Conservation (phyloP, 2,329 filamentous ascomycete species). For the Polytolypa hystricis region DNA sequence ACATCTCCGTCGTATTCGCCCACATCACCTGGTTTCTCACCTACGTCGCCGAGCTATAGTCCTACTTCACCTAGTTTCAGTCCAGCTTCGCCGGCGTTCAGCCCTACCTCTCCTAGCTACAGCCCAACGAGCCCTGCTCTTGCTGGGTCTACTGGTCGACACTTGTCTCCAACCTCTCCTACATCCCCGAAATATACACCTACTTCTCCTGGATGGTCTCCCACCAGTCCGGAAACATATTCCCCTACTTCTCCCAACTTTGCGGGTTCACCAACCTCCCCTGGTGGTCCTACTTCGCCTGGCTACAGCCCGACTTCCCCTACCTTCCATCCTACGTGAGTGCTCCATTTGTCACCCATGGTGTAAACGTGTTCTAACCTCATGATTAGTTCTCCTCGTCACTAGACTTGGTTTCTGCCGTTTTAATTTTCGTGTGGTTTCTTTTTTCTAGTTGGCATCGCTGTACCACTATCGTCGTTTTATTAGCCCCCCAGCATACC, state of each 20-base stretch:
- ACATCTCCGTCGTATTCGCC: slow-evolving; percentile 43
- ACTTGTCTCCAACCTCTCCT: slow-evolving; percentile 35
- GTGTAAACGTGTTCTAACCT: not conserved
- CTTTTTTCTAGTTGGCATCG: slow-evolving; percentile 16
- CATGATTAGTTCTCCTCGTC: slow-evolving; percentile 28
- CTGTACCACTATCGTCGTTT: slow-evolving; percentile 28
- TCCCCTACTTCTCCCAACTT: slow-evolving; percentile 42
- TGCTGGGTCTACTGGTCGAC: slow-evolving; percentile 28
- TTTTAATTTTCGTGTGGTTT: not conserved
- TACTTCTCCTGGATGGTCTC: slow-evolving; percentile 42
- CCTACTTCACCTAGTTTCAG: slow-evolving; percentile 48
- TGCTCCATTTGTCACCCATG: slow-evolving; percentile 6
- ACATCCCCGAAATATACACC: slow-evolving; percentile 46
- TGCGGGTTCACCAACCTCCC: slow-evolving; percentile 34
- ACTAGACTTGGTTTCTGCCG: slow-evolving; percentile 18
- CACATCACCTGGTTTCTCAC: slow-evolving; percentile 45
- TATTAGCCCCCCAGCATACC: slow-evolving; percentile 20
- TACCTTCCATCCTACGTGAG: slow-evolving; percentile 33
- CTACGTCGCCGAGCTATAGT: slow-evolving; percentile 50
- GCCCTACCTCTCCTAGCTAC: slow-evolving; percentile 49
- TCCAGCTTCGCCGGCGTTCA: slow-evolving; percentile 40
- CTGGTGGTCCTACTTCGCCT: slow-evolving; percentile 30
- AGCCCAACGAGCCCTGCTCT: slow-evolving; percentile 44
- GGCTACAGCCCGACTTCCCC: slow-evolving; percentile 36
- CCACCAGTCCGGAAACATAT: slow-evolving; percentile 37